A percentile compares a stretch with the other conserved stretches of the same genome.
phyloP scores from a whole-genome alignment of 2,329 filamentous ascomycete species.

The Calonectria naviculata region DNA sequence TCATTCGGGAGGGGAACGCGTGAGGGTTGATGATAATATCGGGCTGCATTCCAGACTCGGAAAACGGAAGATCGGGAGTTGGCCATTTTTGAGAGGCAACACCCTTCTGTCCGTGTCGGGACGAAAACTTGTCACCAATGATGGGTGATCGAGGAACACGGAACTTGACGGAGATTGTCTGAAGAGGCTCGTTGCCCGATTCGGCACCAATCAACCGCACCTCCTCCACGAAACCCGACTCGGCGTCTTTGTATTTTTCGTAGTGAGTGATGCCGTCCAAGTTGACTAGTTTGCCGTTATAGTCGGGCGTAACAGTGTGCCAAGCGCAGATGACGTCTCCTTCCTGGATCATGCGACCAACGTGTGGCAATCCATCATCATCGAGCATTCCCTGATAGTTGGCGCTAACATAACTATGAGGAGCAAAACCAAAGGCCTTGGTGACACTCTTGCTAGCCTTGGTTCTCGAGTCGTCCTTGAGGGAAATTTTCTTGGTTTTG shows the following conservation, averaged over 20 bases:
- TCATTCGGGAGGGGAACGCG: conserved; percentile 99
- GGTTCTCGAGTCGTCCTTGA: conserved; percentile 81
- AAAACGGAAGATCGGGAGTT: conserved; percentile 93
- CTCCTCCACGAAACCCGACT: conserved; percentile 90
- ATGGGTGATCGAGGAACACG: conserved; percentile 89
- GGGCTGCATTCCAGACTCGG: conserved; percentile 94
- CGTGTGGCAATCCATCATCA: conserved; percentile 85
- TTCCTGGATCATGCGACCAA: conserved; percentile 81
- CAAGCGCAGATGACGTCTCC: conserved; percentile 90
- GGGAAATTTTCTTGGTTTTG: conserved; percentile 92
- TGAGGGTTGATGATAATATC: conserved; percentile 99
- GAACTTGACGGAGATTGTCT: conserved; percentile 92
- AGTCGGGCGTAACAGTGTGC: conserved; percentile 87
- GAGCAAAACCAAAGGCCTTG: conserved; percentile 93
- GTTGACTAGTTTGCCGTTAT: conserved; percentile 82
- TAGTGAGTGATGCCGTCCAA: conserved; percentile 87
- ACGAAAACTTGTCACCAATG: conserved; percentile 99
- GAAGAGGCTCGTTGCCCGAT: conserved; percentile 82
- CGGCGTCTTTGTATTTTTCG: conserved; percentile 93
- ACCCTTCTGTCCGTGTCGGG: conserved; percentile 97
- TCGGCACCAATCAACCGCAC: conserved; percentile 91
- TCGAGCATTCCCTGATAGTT: conserved; percentile 80
- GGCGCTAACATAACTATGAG: conserved; percentile 77
- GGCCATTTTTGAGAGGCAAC: conserved; percentile 98
- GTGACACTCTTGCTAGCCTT: conserved; percentile 76